These are phyloP conservation scores for Eucalyptus curtisii DNA, from an alignment of 345 rosid species.

Conservation along the genomic window DNA sequence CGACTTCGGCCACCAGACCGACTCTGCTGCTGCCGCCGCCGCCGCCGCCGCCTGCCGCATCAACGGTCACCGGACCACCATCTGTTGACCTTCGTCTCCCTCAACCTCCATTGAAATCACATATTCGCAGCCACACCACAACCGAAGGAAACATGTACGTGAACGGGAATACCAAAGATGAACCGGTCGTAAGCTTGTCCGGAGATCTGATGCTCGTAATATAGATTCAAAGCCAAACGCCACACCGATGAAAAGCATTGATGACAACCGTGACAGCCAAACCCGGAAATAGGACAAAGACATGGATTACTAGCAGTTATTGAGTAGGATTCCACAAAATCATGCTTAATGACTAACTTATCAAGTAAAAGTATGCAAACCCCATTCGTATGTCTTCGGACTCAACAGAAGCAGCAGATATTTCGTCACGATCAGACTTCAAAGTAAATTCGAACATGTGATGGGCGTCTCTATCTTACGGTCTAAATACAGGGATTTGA, in stretches of 20 bases:
- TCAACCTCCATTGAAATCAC: not conserved
- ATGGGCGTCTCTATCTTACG: not conserved
- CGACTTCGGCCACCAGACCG: no score
- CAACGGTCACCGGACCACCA: not conserved
- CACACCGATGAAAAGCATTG: not conserved
- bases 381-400: not conserved
- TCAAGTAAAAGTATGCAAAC: not conserved
- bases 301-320: not conserved
- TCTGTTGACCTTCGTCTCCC: not conserved
- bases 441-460: not conserved
- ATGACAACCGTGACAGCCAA: not conserved
- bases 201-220: not conserved
- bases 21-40: no score
- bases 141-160: not conserved
- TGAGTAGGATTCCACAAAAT: not conserved
- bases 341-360: no score
- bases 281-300: not conserved
- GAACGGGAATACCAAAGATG: accelerated
- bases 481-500: not conserved
- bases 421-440: not conserved
- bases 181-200: not conserved
- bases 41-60: no score
- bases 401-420: no score
- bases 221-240: not conserved
- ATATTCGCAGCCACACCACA: not conserved